Conservation (phyloP, 768 basidiomycete species). For the Russula sp. region DNA sequence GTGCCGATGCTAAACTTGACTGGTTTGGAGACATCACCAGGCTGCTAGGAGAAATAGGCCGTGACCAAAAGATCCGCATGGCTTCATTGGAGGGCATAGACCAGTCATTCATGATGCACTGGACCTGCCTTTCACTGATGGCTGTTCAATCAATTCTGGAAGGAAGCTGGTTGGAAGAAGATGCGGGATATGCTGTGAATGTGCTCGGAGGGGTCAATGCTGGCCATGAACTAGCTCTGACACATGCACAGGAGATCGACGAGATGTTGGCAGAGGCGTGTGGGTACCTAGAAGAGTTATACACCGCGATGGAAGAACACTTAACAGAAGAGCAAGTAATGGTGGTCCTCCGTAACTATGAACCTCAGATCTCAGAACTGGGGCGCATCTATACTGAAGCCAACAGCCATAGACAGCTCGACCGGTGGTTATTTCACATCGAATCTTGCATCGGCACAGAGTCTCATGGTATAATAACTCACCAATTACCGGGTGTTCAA, state of each 20-base stretch:
- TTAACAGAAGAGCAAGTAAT: background rate
- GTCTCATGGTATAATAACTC: background rate
- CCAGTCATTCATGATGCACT: background rate
- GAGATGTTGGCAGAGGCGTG: background rate
- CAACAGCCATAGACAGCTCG: background rate
- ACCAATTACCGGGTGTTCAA: background rate
- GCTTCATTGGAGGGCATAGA: background rate
- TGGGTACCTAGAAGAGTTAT: background rate
- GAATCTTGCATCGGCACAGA: background rate
- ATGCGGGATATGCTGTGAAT: background rate
- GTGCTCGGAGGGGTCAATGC: background rate
- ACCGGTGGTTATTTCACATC: background rate
- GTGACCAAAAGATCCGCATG: background rate
- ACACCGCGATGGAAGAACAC: background rate
- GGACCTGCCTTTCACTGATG: constrained; percentile 17
- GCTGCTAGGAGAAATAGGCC: background rate
- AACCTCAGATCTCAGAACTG: background rate
- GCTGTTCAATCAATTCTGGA: background rate
- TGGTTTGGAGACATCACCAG: background rate
- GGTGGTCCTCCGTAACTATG: background rate
- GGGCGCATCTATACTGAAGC: background rate
- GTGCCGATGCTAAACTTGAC: background rate
- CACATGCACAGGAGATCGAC: background rate
- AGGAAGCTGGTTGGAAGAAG: background rate
- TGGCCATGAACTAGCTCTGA: background rate